Percentiles rank a stretch among this genome's conserved stretches.
Evolutionary conservation across 495 filamentous ascomycete genomes (phyloP).

Genomic region (Hyaloscypha hepaticicola): DNA sequence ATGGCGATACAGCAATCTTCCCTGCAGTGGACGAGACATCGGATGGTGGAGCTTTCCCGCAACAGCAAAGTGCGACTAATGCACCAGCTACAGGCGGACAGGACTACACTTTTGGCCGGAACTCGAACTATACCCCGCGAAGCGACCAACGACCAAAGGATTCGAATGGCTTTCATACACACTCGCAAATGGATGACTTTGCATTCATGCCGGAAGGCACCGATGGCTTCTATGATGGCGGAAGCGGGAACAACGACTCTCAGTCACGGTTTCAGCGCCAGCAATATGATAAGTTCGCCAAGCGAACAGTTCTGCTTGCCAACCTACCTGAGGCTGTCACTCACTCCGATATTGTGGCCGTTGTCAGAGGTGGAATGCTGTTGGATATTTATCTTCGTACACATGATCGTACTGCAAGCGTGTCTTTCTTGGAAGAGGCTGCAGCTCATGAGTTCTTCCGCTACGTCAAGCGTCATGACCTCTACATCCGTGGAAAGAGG

Average conservation of each 20-base stretch:
- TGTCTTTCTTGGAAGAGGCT: constrained; percentile 68
- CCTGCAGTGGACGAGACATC: constrained; percentile 30
- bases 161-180: constrained; percentile 25
- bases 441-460: constrained; percentile 63
- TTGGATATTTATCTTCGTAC: constrained; percentile 65
- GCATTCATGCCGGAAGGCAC: constrained; percentile 32
- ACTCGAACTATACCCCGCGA: constrained; percentile 26
- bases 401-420: constrained; percentile 60
- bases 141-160: constrained; percentile 21
- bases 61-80: constrained; percentile 11
- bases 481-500: constrained; percentile 68
- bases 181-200: constrained; percentile 21
- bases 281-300: constrained; percentile 42
- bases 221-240: constrained; percentile 38
- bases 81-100: constrained; percentile 9
- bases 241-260: constrained; percentile 43
- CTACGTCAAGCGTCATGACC: constrained; percentile 61
- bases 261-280: constrained; percentile 31
- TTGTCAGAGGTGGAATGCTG: constrained; percentile 67
- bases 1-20: constrained; percentile 22
- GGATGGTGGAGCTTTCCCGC: constrained; percentile 31
- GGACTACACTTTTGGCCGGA: constrained; percentile 25
- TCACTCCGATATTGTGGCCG: constrained; percentile 64
- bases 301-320: constrained; percentile 61
- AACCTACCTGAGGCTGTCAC: constrained; percentile 64